Percentiles rank a stretch among this genome's conserved stretches.
These are phyloP conservation scores for Tetracladium setigerum DNA, from an alignment of 495 filamentous ascomycete species.

Conservation along the genomic window DNA sequence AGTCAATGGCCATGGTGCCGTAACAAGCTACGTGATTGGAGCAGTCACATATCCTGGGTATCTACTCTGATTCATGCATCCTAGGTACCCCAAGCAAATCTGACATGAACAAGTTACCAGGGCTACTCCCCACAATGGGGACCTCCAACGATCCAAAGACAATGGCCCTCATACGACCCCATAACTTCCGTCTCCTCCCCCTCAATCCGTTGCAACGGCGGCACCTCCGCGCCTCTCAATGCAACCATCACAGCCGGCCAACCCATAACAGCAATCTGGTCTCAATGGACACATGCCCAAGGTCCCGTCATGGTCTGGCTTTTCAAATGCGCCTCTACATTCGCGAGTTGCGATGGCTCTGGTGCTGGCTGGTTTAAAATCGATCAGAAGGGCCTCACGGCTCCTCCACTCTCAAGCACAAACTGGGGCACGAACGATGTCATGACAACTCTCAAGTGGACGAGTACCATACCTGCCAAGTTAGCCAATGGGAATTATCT, in stretches of 20 bases:
- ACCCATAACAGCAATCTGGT: slow-evolving; percentile 42
- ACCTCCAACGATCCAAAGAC: slow-evolving; percentile 44
- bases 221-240: slow-evolving; percentile 34
- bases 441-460: slow-evolving; percentile 40
- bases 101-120: slow-evolving; percentile 27
- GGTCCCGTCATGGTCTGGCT: slow-evolving; percentile 51
- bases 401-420: slow-evolving; percentile 35
- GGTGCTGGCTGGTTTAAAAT: slow-evolving; percentile 52
- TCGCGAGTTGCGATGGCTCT: slow-evolving; percentile 37
- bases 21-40: slow-evolving; percentile 48
- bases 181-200: slow-evolving; percentile 31
- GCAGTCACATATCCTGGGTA: slow-evolving; percentile 41
- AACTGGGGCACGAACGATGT: slow-evolving; percentile 44
- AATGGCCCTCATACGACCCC: slow-evolving; percentile 49
- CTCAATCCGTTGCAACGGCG: slow-evolving; percentile 43
- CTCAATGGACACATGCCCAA: slow-evolving; percentile 49
- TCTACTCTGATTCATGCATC: slow-evolving; percentile 4
- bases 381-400: slow-evolving; percentile 42
- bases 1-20: slow-evolving; percentile 47
- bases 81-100: not conserved
- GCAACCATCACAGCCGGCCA: slow-evolving; percentile 38
- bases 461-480: slow-evolving; percentile 39
- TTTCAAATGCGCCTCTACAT: slow-evolving; percentile 40
- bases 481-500: slow-evolving; percentile 51
- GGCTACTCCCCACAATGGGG: slow-evolving; percentile 38